Base-by-base conservation (phyloP, 1,284 basidiomycete species). In the Rugosomyces carneus region DNA sequence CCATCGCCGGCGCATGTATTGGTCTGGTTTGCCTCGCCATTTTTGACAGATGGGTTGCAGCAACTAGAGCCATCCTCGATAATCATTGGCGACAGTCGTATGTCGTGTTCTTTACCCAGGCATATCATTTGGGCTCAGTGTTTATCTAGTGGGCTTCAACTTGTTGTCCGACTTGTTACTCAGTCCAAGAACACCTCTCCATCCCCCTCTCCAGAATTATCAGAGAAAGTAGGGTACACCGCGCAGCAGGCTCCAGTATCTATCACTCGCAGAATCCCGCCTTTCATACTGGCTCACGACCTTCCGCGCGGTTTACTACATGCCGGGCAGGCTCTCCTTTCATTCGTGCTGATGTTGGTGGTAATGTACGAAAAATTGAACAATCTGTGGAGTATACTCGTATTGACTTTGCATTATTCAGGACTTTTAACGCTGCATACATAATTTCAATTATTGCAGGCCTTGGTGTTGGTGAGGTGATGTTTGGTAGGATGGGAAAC, bases 341-440 rank as follows among this genome's bases (percentile, higher is more conserved):
- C 65, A 36, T 87, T 82, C 52, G 53, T 66, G 7, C 69, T 88
- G 44, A 88, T 88, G 86, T 59, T 89, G 59, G 73, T 74, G 8
- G 72, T 84, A 57, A 89, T 89, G 86, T 85, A 64, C 62, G 81
- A 59, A 34, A 23, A n/a, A n/a, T n/a, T n/a, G n/a, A n/a, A n/a
- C n/a, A n/a, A n/a, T n/a, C n/a, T n/a, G n/a, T n/a, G n/a, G n/a
- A n/a, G n/a, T n/a, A n/a, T n/a, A n/a, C n/a, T n/a, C n/a, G n/a
- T n/a, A n/a, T n/a, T n/a, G n/a, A n/a, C n/a, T n/a, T n/a, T n/a
- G n/a, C n/a, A n/a, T n/a, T n/a, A n/a, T n/a, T n/a, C n/a, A n/a
- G 85, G 86, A 84, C 84, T 3, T 87, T 81, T 61, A 79, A 88
- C 53, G 82, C 72, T 13, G 78, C 75, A 6, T 89, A 75, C 54